phyloP scores from a whole-genome alignment of 169 alveolate species.

The Cryptosporidium ubiquitum region DNA sequence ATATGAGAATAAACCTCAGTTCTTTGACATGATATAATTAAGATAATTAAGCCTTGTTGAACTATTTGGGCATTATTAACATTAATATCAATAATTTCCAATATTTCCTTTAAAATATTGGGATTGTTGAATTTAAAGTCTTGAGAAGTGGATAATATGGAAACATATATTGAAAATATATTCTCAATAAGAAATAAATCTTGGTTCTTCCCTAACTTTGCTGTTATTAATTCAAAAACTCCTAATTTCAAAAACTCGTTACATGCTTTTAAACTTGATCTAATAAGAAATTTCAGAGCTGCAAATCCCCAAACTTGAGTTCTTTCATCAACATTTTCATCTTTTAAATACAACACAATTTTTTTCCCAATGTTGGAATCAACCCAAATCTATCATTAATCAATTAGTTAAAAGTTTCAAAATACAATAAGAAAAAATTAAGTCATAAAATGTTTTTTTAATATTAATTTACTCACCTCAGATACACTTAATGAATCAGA shows the following conservation, averaged over 20 bases:
- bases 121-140: conserved; percentile 57
- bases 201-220: conserved; percentile 30
- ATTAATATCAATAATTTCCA: neutral
- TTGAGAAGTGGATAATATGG: conserved; percentile 31
- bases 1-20: conserved; percentile 64
- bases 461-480: conserved; percentile 29
- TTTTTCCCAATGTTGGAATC: conserved; percentile 45
- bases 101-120: conserved; percentile 12
- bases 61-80: neutral
- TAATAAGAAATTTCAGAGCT: conserved; percentile 63
- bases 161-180: conserved; percentile 34
- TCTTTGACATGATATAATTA: conserved; percentile 47
- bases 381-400: conserved; percentile 34
- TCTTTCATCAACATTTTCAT: conserved; percentile 42
- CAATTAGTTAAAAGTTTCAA: neutral
- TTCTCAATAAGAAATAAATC: conserved; percentile 52
- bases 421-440: neutral
- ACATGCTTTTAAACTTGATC: conserved; percentile 42
- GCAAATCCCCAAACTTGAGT: conserved; percentile 73
- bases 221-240: conserved; percentile 28
- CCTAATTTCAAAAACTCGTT: conserved; percentile 49
- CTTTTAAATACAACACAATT: neutral
- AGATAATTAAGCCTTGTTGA: conserved; percentile 4
- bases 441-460: neutral
- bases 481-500: conserved; percentile 45